Evolutionary conservation across 352 stramenopile genomes (phyloP).

Genomic region (Globisporangium middletonii): DNA sequence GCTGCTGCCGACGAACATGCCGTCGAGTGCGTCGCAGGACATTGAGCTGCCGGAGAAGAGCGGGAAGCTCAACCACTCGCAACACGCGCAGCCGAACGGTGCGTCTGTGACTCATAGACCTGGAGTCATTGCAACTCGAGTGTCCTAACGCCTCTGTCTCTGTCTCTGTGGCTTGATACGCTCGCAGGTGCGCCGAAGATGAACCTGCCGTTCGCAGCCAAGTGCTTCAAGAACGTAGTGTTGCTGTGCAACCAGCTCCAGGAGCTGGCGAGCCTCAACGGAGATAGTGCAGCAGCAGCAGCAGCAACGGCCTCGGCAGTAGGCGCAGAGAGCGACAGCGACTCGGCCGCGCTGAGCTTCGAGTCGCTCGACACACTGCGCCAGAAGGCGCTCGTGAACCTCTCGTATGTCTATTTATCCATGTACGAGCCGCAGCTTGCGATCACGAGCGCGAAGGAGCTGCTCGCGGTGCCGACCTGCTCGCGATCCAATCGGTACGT

Average conservation of each 20-base stretch:
- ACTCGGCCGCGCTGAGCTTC: slow-evolving; percentile 30
- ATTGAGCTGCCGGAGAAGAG: slow-evolving; percentile 67
- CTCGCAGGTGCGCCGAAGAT: slow-evolving; percentile 50
- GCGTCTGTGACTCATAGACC: neutral
- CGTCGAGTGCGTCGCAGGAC: slow-evolving; percentile 46
- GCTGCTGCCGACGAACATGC: slow-evolving; percentile 65
- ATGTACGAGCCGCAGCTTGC: slow-evolving; percentile 89
- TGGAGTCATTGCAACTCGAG: neutral
- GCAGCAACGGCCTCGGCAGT: slow-evolving; percentile 8
- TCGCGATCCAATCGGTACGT: slow-evolving; percentile 63
- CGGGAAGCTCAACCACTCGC: slow-evolving; percentile 28
- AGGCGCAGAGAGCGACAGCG: slow-evolving; percentile 13
- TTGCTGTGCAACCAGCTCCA: slow-evolving; percentile 78
- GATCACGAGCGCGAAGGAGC: slow-evolving; percentile 74
- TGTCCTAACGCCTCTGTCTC: neutral
- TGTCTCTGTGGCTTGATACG: slow-evolving; percentile 1
- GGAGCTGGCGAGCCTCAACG: slow-evolving; percentile 29
- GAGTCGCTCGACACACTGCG: slow-evolving; percentile 62
- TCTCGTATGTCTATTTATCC: slow-evolving; percentile 89
- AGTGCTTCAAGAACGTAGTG: slow-evolving; percentile 87
- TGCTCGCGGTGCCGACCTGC: slow-evolving; percentile 60
- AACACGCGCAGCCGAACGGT: slow-evolving; percentile 24
- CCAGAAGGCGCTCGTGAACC: slow-evolving; percentile 83
- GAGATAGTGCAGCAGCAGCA: slow-evolving; percentile 13
- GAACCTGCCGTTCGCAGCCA: slow-evolving; percentile 78